Evolutionary conservation across 2,329 filamentous ascomycete species (phyloP), one percentile per base, ranked within the genome.

Genomic region (Aspergillus flavus): DNA sequence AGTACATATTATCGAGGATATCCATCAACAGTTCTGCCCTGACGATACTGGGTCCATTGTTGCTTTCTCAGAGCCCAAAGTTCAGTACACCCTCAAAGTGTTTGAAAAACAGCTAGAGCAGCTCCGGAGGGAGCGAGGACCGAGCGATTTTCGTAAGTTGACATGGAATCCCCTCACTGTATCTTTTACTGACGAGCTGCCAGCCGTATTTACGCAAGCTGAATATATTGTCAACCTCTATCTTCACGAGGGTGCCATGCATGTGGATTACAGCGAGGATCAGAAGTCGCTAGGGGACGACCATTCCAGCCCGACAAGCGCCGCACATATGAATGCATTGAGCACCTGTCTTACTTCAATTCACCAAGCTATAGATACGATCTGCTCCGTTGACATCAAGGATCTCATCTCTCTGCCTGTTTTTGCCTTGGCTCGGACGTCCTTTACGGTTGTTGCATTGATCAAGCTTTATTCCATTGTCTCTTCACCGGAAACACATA

Each of bases 401-500:
- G 82, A 81, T 46, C 81, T 92, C 46, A 86, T 88, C 59, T 89
- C 84, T 61, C 75, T 93, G 11, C 90, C 91, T 21, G 89, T 91
- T 3, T 89, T 91, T 71, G 87, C 86, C 73, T 88, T 91, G 69
- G 89, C 91, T 19, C 87, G 91, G 32, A 86, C 92, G 21, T 87
- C 89, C 12, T 92, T 92, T 72, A 88, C 87, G 6, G 84, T 89
- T 2, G 88, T 93, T 23, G 86, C 91, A 36, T 80, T 93, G 43
- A 89, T 92, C 73, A 93, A 92, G 76, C 85, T 93, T 65, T 90
- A 89, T 76, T 89, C 91, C 57, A 86, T 88, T 10, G 87, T 89
- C 4, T 85, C 86, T 1, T 84, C 85, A 16, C 85, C 88, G 0
- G 84, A 85, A 46, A 89, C 86, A 19, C 88, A 89, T 68, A 83